These are phyloP conservation scores for Suillus subalutaceus DNA, from an alignment of 768 basidiomycete genomes.

Conservation along the genomic window DNA sequence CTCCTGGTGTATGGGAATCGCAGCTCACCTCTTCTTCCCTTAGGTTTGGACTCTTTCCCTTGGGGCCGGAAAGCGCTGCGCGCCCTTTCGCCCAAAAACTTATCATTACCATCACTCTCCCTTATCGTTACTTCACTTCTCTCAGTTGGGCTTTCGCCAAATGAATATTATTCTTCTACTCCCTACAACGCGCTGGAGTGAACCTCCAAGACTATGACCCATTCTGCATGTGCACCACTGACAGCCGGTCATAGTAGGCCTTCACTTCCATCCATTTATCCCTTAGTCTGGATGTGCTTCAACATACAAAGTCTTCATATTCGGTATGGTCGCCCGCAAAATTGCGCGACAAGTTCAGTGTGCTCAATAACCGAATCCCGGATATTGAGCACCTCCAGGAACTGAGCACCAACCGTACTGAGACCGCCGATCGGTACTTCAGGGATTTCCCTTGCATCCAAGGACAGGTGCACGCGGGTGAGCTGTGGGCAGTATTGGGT, in stretches of 20 bases:
- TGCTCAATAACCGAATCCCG: constrained; percentile 31
- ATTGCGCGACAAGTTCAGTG: constrained; percentile 28
- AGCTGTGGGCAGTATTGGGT: constrained; percentile 22
- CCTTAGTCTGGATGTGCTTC: constrained; percentile 31
- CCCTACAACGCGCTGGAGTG: too few species aligned
- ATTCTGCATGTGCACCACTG: background rate
- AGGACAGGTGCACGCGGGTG: constrained; percentile 23
- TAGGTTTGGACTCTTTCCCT: too few species aligned
- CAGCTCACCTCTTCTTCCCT: too few species aligned
- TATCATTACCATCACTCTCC: too few species aligned
- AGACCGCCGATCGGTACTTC: background rate
- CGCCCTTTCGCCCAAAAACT: too few species aligned
- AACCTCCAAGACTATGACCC: too few species aligned
- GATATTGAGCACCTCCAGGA: constrained; percentile 29
- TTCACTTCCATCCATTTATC: constrained; percentile 26
- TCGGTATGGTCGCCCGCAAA: constrained; percentile 26
- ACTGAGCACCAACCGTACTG: constrained; percentile 7
- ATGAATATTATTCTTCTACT: too few species aligned
- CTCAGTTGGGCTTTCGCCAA: too few species aligned
- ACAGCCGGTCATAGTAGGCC: background rate
- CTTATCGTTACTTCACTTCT: too few species aligned
- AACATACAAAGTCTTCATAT: constrained; percentile 27
- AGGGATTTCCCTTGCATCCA: constrained; percentile 24
- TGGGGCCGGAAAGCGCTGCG: too few species aligned
- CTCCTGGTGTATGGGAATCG: too few species aligned